Evolutionary conservation across 1,139 yeast genomes (phyloP).

Genomic region (Pichia sp.): DNA sequence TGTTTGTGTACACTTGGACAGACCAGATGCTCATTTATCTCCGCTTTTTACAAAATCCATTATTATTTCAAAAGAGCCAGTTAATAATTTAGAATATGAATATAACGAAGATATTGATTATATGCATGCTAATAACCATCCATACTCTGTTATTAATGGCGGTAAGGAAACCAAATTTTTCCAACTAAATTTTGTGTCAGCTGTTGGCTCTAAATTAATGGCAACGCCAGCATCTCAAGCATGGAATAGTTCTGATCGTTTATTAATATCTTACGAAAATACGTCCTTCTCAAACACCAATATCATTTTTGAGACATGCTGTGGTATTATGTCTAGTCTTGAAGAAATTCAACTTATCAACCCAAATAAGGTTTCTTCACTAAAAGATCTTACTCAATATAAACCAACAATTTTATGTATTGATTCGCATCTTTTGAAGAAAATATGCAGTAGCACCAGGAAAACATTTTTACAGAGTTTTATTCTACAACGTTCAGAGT

Average conservation of each 20-base stretch:
- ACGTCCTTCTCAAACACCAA: constrained; percentile 16
- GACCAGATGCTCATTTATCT: not conserved
- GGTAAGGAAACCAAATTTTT: constrained; percentile 35
- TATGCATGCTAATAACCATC: constrained; percentile 25
- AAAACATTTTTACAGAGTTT: constrained; percentile 14
- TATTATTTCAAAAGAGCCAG: not conserved
- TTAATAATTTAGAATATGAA: constrained; percentile 2
- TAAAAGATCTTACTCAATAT: constrained; percentile 6
- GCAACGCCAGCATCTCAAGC: constrained; percentile 46
- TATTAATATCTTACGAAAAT: constrained; percentile 35
- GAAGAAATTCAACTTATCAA: constrained; percentile 14
- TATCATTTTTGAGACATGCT: constrained; percentile 21
- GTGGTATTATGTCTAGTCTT: constrained; percentile 23
- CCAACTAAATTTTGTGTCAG: constrained; percentile 57
- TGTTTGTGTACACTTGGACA: not conserved
- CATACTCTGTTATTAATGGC: constrained; percentile 30
- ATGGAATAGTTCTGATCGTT: constrained; percentile 36
- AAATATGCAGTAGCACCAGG: constrained; percentile 9
- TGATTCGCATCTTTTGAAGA: constrained; percentile 14
- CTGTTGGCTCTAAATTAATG: constrained; percentile 55
- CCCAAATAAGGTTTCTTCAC: not conserved
- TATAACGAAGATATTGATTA: constrained; percentile 22
- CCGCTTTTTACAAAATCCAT: constrained; percentile 1
- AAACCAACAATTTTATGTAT: constrained; percentile 22
- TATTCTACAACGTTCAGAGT: constrained; percentile 20